A percentile compares a stretch with the other conserved stretches of the same genome.
Conservation (phyloP, 2,329 filamentous ascomycete species). For the Colletotrichum theobromicola region DNA sequence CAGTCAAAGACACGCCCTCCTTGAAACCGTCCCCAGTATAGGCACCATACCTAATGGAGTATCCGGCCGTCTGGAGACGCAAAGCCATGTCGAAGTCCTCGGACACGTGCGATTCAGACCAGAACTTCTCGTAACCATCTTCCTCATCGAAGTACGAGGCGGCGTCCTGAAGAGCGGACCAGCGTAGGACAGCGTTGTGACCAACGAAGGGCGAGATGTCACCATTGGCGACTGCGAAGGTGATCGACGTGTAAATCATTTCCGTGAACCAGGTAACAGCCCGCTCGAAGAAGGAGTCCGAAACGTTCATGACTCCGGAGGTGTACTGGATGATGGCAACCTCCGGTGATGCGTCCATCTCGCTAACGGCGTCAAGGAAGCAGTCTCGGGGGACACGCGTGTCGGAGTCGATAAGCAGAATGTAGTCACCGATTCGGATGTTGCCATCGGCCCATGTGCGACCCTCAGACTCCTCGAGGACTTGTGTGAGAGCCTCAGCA, state of each 20-base stretch:
- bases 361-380: constrained; percentile 70
- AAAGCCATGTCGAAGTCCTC: constrained; percentile 81
- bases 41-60: constrained; percentile 70
- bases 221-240: constrained; percentile 72
- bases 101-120: constrained; percentile 78
- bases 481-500: constrained; percentile 46
- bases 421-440: constrained; percentile 64
- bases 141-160: constrained; percentile 45
- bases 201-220: constrained; percentile 79
- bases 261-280: constrained; percentile 81
- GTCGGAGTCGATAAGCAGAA: constrained; percentile 72
- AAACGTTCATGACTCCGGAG: constrained; percentile 80
- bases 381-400: constrained; percentile 73
- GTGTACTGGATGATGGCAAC: constrained; percentile 76
- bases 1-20: constrained; percentile 74
- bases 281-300: constrained; percentile 75
- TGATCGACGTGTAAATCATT: constrained; percentile 76
- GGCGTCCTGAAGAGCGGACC: constrained; percentile 51
- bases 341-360: constrained; percentile 74
- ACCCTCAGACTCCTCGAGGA: constrained; percentile 53
- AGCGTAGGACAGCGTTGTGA: constrained; percentile 77
- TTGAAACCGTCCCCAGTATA: constrained; percentile 76
- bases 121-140: constrained; percentile 69
- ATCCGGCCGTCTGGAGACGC: constrained; percentile 71
- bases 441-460: constrained; percentile 63